Evolutionary conservation across 257 asterid species (phyloP).

Genomic region (Solanum habrochaites): DNA sequence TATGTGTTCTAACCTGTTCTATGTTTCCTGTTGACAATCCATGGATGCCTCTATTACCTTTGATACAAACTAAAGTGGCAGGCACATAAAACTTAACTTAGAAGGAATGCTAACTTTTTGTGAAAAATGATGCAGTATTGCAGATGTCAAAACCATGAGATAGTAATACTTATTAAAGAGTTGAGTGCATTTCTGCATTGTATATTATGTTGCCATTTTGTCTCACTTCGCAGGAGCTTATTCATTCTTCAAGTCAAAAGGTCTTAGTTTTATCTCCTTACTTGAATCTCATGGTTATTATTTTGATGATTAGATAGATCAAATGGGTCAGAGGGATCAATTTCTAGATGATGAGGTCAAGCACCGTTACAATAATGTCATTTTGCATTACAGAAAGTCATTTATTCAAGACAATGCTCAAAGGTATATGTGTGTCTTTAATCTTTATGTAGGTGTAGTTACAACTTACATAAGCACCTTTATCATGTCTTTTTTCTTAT

Average conservation of each 20-base stretch:
- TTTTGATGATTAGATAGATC: conserved; percentile 56
- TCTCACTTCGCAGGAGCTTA: background rate
- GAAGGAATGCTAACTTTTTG: background rate
- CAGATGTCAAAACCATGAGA: background rate
- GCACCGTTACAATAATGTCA: conserved; percentile 77
- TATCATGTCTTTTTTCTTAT: background rate
- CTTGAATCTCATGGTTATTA: background rate
- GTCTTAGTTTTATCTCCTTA: background rate
- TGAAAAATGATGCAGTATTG: background rate
- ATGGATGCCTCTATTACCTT: background rate
- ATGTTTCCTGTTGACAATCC: background rate
- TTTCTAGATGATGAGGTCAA: conserved; percentile 81
- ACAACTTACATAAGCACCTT: background rate
- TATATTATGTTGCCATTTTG: background rate
- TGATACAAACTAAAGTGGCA: background rate
- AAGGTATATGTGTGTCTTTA: conserved; percentile 39
- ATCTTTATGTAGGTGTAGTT: background rate
- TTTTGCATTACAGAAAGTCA: conserved; percentile 88
- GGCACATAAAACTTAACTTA: background rate
- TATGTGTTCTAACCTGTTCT: background rate
- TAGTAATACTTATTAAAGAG: background rate
- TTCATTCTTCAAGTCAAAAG: background rate
- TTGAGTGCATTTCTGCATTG: background rate
- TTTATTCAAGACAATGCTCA: conserved; percentile 97
- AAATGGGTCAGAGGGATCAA: conserved; percentile 80